Base-by-base conservation (phyloP, 148 eudicot species). In the Rhododendron ferrugineum region DNA sequence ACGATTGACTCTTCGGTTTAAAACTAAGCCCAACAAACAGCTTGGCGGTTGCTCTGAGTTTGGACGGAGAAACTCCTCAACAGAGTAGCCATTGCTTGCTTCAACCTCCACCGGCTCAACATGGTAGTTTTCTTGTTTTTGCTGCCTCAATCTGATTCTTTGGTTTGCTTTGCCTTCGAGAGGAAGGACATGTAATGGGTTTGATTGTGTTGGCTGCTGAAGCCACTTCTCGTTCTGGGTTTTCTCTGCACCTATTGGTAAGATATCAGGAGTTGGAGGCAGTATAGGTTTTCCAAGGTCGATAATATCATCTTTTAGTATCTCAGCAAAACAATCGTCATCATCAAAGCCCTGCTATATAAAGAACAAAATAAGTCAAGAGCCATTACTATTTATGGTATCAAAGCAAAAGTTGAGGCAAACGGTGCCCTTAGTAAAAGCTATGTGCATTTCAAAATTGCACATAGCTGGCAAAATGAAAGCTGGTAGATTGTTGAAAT, bases 281-380 rank as follows among this genome's bases (percentile, higher is more conserved):
- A 88, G 78, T n/a, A 87, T 83, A 72, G 91, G 83, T 22, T 93
- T 93, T 46, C 91, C 98, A 4, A 95, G 93, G 82, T 90, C 89
- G 46, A 94, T 73, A 11, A 94, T 94, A 78, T 91, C 93, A 47
- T 95, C 98, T 20, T 95, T 93, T 89, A 94, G 70, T 87, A 95
- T 95, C 52, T 95, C 98, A 9, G 95, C 97, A 79, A 88, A 95
- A 32, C 92, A 90, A 44, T 95, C 96, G 7, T 94, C 98, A 70
- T 89, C 81, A 1, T 85, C 84, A 30, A 15, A 14, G 42, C 30
- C 86, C 88, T 85, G 87, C 54, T 85, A 82, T 26, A 7, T 58
- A 84, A 62, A 10, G 30, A 49, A 78, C 11, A 15, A 72, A 37
- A 15, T 32, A 18, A 58, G 34, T 78, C 56, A 42, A 16, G 60